Evolutionary conservation across 139 green algal species (phyloP).

Genomic region (Haematococcus lacustris): DNA sequence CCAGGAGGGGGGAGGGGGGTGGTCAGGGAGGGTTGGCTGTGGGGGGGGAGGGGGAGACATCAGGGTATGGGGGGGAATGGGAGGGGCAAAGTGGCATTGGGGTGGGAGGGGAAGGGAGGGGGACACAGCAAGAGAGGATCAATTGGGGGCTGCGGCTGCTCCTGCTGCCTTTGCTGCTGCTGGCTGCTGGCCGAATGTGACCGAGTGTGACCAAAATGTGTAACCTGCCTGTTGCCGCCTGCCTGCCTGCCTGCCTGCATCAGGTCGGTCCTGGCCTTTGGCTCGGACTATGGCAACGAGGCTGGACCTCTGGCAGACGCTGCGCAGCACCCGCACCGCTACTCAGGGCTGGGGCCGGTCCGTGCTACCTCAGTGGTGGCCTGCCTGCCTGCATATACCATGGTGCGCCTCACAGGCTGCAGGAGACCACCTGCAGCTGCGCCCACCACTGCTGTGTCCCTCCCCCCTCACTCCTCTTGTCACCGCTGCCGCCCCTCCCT

Average conservation of each 20-base stretch:
- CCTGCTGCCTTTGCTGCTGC: too few relatives aligned
- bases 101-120: too few relatives aligned
- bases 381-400: slow-evolving; percentile 79
- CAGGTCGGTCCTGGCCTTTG: slow-evolving; percentile 76
- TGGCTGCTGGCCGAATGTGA: too few relatives aligned
- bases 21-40: too few relatives aligned
- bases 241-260: background rate
- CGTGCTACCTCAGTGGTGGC: slow-evolving; percentile 82
- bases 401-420: background rate
- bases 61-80: background rate
- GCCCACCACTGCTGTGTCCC: background rate
- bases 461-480: too few relatives aligned
- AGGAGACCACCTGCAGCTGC: background rate
- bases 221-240: background rate
- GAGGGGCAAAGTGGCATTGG: background rate
- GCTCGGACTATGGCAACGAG: slow-evolving; percentile 78
- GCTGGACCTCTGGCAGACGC: slow-evolving; percentile 42
- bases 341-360: slow-evolving; percentile 23
- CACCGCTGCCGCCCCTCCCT: too few relatives aligned
- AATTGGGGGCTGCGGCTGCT: too few relatives aligned
- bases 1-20: too few relatives aligned
- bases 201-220: too few relatives aligned
- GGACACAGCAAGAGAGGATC: too few relatives aligned
- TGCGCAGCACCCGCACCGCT: slow-evolving; percentile 11
- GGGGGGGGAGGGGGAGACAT: background rate